Evolutionary conservation across 2,329 filamentous ascomycete species (phyloP), one percentile per base, ranked within the genome.

Genomic region (Fusarium sp.): DNA sequence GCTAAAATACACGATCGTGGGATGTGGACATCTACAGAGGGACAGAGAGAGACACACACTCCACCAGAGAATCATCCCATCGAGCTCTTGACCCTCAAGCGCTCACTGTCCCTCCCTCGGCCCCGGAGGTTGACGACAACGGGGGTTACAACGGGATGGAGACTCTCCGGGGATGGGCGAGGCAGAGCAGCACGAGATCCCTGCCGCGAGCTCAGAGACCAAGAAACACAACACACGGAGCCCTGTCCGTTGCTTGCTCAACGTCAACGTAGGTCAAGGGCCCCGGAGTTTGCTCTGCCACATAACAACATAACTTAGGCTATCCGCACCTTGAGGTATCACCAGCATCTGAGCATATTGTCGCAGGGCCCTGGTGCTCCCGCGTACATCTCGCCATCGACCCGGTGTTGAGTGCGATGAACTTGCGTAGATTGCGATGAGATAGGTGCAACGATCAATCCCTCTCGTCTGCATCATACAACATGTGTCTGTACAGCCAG

Each of bases 241-340:
- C 71, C 71, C 71, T 73, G 71, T 71, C 64, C 56, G 71, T 73
- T 73, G 71, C 71, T 72, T 71, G 63, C 62, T 58, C 71, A 73
- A 73, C 71, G 68, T 46, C 35, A 68, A 71, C 60, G 56, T 41
- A 35, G 51, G 50, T 25, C 43, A 46, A 53, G 58, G 65, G 39
- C 50, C 43, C 37, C 51, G 46, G 53, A 68, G 58, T 68, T 68
- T 73, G 67, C 65, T 70, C 52, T 70, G 62, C 56, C 56, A 50
- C 53, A 59, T 37, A 41, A 50, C 58, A 63, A 48, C 50, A 63
- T 50, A 44, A 30, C 35, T 37, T 37, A 49, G 54, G 49, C 62
- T 62, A 44, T 60, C 69, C 46, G 54, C 68, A 60, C 56, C 55
- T 54, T 47, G 48, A 50, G 47, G 65, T 70, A 71, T 70, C 66